phyloP scores from a whole-genome alignment of 441 rosid genomes.

The Aquilaria agallochum region DNA sequence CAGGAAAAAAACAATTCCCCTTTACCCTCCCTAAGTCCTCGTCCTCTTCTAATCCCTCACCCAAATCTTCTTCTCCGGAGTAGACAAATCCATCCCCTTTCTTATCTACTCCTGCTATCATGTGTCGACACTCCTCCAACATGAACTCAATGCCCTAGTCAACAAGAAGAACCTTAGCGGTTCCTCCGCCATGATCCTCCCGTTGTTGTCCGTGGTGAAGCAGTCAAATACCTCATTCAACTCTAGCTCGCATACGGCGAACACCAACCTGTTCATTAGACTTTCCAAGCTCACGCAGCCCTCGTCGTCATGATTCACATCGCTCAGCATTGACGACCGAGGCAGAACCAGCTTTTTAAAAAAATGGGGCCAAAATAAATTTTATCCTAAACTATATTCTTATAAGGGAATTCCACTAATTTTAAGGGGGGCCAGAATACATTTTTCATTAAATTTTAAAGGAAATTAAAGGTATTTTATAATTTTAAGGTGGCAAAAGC shows the following conservation, averaged over 20 bases:
- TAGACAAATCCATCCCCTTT: slow-evolving; percentile 86
- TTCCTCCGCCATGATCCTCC: slow-evolving; percentile 84
- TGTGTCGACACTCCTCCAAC: slow-evolving; percentile 83
- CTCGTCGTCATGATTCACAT: slow-evolving; percentile 39
- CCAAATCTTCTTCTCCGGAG: slow-evolving; percentile 24
- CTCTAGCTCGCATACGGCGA: slow-evolving; percentile 45
- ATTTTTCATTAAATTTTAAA: no score
- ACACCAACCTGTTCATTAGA: slow-evolving; percentile 40
- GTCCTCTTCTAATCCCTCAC: no score
- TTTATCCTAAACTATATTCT: no score
- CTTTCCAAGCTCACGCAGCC: slow-evolving; percentile 54
- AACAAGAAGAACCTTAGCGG: slow-evolving; percentile 31
- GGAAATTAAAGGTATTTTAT: no score
- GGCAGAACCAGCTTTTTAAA: no score
- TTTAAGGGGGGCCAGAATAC: no score
- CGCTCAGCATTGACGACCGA: slow-evolving; percentile 39
- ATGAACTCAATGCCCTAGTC: slow-evolving; percentile 66
- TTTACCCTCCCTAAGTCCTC: no score
- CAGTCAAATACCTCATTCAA: slow-evolving; percentile 61
- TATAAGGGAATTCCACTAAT: no score
- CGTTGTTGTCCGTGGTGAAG: slow-evolving; percentile 80
- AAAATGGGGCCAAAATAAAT: no score
- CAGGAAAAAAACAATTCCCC: no score
- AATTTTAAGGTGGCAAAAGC: no score
- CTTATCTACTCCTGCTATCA: slow-evolving; percentile 74